These are phyloP conservation scores for Leptomonas pyrrhocoris DNA, from an alignment of 208 protist species.

Conservation along the genomic window DNA sequence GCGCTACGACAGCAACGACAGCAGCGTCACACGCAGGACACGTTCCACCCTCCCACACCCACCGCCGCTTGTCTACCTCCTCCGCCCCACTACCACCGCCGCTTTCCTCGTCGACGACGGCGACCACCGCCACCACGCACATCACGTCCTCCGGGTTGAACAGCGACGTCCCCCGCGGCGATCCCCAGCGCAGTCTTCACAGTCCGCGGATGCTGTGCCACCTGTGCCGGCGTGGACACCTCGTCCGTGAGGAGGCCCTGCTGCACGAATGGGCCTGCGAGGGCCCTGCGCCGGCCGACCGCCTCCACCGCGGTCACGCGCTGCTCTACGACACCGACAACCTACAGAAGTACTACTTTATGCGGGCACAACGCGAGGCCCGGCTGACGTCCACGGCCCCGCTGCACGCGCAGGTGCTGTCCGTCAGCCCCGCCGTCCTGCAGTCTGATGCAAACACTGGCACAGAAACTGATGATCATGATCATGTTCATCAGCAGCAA, in stretches of 20 bases:
- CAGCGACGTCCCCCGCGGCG: too few relatives aligned
- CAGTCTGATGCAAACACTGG: not conserved
- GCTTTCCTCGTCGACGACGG: too few relatives aligned
- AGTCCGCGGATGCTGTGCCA: constrained; percentile 42
- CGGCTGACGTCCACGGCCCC: constrained; percentile 46
- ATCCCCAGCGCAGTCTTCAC: not conserved
- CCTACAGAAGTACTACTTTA: constrained; percentile 75
- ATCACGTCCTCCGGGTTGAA: too few relatives aligned
- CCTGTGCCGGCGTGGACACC: constrained; percentile 57
- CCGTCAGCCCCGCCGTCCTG: constrained; percentile 1
- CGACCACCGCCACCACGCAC: too few relatives aligned
- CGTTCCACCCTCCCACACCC: not conserved
- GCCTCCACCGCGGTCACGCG: constrained; percentile 29
- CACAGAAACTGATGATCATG: too few relatives aligned
- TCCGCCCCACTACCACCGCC: too few relatives aligned
- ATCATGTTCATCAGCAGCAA: too few relatives aligned
- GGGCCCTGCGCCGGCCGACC: constrained; percentile 44
- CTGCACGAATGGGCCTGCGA: constrained; percentile 84
- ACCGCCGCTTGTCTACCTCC: not conserved
- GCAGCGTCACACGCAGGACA: not conserved
- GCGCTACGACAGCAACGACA: not conserved
- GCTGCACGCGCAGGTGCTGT: constrained; percentile 36
- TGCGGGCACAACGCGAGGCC: constrained; percentile 54
- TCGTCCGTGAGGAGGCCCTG: constrained; percentile 51
- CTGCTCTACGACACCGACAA: constrained; percentile 56